phyloP scores from a whole-genome alignment of 371 early-diverging fungal species.

The Choanephora cucurbitarum region DNA sequence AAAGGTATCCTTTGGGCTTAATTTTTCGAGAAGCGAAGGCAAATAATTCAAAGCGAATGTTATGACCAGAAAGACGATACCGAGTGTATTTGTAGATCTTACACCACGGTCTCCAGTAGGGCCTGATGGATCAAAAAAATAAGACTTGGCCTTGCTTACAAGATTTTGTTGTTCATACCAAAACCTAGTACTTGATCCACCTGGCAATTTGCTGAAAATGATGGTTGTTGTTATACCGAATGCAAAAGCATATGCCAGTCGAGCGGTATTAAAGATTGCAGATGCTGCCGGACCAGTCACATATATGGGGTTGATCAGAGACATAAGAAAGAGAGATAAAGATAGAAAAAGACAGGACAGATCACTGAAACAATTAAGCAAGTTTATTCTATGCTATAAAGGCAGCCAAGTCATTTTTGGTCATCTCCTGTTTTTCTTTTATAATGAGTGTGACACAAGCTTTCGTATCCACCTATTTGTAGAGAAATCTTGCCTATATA shows the following conservation, averaged over 20 bases:
- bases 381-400: too few species aligned
- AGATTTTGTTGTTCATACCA: constrained; percentile 23
- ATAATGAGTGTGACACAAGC: too few species aligned
- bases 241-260: constrained; percentile 9
- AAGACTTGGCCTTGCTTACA: constrained; percentile 9
- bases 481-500: too few species aligned
- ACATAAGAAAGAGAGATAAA: too few species aligned
- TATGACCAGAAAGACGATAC: constrained; percentile 1
- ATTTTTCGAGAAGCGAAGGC: constrained; percentile 14
- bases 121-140: constrained; percentile 16
- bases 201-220: constrained; percentile 11
- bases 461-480: too few species aligned
- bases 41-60: constrained; percentile 11
- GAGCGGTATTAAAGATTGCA: constrained; percentile 14
- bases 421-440: too few species aligned
- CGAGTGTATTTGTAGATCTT: constrained; percentile 7
- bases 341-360: too few species aligned
- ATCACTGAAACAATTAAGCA: too few species aligned
- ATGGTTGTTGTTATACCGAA: constrained; percentile 5
- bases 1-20: too few species aligned
- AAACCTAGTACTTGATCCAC: constrained; percentile 19
- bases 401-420: too few species aligned
- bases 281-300: constrained; percentile 11
- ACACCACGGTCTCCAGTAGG: constrained; percentile 19
- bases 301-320: too few species aligned